Conservation (phyloP, 208 protist species). For the Trypanosoma lewisi region DNA sequence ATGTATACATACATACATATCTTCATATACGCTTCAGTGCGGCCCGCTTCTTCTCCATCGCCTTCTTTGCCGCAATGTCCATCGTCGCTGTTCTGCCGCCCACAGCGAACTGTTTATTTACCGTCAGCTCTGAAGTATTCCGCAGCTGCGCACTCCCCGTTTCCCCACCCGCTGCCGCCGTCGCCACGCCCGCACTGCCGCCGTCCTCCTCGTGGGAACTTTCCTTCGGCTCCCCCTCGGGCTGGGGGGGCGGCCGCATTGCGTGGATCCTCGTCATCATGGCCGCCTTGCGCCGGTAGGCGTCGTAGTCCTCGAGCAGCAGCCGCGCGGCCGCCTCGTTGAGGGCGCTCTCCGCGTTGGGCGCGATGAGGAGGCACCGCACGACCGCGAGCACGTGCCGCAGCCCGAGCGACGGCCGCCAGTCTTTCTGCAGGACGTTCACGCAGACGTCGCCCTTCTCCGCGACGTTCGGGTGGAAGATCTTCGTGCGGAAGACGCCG, state of each 20-base stretch:
- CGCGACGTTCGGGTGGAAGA: slow-evolving; percentile 99
- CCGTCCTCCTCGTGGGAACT: no score
- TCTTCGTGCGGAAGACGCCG: slow-evolving; percentile 97
- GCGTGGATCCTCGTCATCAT: slow-evolving; percentile 86
- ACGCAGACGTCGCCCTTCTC: slow-evolving; percentile 98
- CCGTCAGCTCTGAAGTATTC: slow-evolving; percentile 1
- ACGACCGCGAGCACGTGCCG: slow-evolving; percentile 95
- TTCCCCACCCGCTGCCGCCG: background rate
- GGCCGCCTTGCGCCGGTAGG: slow-evolving; percentile 72
- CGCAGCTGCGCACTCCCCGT: background rate
- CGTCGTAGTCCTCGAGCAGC: slow-evolving; percentile 95
- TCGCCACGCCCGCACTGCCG: background rate
- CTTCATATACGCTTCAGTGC: slow-evolving; percentile 54
- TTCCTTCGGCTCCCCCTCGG: no score
- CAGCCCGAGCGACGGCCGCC: slow-evolving; percentile 92
- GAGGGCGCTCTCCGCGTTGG: slow-evolving; percentile 98
- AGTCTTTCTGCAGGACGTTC: slow-evolving; percentile 98
- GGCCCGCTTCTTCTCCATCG: slow-evolving; percentile 55
- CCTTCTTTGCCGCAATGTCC: slow-evolving; percentile 26
- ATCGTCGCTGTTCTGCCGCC: background rate
- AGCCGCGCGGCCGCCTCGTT: slow-evolving; percentile 98
- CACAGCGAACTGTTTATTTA: slow-evolving; percentile 1
- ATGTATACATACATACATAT: slow-evolving; percentile 6
- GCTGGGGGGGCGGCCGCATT: background rate
- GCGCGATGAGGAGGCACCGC: slow-evolving; percentile 97